Evolutionary conservation across 495 filamentous ascomycete genomes (phyloP).

Genomic region (Gamarada debralockiae): DNA sequence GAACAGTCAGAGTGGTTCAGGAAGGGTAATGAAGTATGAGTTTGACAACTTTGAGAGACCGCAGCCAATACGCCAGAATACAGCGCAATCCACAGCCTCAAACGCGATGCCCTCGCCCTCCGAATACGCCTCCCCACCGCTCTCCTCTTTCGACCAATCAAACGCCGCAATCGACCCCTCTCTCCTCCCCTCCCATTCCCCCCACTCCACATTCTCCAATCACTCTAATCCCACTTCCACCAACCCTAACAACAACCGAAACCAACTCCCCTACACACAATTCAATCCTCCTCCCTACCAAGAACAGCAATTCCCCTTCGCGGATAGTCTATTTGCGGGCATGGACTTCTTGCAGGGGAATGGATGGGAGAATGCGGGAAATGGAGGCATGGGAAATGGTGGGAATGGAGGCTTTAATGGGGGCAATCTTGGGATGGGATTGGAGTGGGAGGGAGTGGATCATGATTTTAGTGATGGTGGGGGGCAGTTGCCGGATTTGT

Average conservation of each 20-base stretch:
- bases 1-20: background rate
- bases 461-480: constrained; percentile 79
- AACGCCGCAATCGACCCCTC: constrained; percentile 42
- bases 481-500: constrained; percentile 67
- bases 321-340: constrained; percentile 2
- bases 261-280: background rate
- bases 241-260: background rate
- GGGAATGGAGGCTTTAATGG: constrained; percentile 2
- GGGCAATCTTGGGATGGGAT: constrained; percentile 60
- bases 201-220: constrained; percentile 18
- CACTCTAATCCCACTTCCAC: background rate
- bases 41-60: constrained; percentile 10
- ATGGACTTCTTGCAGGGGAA: constrained; percentile 22
- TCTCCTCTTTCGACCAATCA: constrained; percentile 28
- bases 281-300: constrained; percentile 5
- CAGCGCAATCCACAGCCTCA: constrained; percentile 7
- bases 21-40: constrained; percentile 8
- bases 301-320: constrained; percentile 19
- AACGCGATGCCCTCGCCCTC: constrained; percentile 10
- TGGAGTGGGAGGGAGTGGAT: constrained; percentile 65
- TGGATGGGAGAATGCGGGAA: constrained; percentile 18
- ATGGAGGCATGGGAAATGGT: constrained; percentile 28
- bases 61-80: constrained; percentile 10
- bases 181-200: constrained; percentile 38
- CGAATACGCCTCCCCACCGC: constrained; percentile 22